Evolutionary conservation across 495 filamentous ascomycete genomes (phyloP).

Genomic region (Aspergillus leporis): DNA sequence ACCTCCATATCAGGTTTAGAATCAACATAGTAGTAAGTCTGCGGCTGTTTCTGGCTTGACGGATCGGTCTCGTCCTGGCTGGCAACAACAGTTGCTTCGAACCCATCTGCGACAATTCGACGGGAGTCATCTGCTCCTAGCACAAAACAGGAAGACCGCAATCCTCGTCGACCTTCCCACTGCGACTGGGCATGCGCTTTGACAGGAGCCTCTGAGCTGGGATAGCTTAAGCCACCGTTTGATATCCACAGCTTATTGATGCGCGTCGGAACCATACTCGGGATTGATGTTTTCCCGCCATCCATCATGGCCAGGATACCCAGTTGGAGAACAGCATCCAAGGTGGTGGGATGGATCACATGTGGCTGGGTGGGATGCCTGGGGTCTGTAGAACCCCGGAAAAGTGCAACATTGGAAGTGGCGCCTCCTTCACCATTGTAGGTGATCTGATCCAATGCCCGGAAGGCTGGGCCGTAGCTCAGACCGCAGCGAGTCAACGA

Average conservation of each 20-base stretch:
- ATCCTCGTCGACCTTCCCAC: background rate
- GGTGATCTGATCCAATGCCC: background rate
- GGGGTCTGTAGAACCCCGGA: background rate
- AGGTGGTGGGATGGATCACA: constrained; percentile 27
- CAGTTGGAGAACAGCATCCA: constrained; percentile 27
- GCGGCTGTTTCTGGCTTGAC: too few relatives aligned
- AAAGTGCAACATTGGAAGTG: background rate
- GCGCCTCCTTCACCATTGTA: background rate
- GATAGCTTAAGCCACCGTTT: background rate
- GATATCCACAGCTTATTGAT: constrained; percentile 7
- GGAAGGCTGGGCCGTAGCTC: constrained; percentile 3
- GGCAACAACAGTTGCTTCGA: too few relatives aligned
- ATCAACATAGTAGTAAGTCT: too few relatives aligned
- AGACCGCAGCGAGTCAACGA: background rate
- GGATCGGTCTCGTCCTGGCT: too few relatives aligned
- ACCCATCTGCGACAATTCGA: too few relatives aligned
- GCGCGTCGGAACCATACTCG: constrained; percentile 7
- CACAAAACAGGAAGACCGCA: background rate
- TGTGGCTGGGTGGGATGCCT: constrained; percentile 5
- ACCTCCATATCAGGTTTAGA: too few relatives aligned
- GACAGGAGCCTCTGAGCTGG: background rate
- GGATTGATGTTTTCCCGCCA: background rate
- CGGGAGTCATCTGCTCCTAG: background rate
- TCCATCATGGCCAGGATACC: background rate
- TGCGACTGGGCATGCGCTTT: constrained; percentile 6